Conservation (phyloP, 208 protist species). For the Trypanosoma theileri region DNA sequence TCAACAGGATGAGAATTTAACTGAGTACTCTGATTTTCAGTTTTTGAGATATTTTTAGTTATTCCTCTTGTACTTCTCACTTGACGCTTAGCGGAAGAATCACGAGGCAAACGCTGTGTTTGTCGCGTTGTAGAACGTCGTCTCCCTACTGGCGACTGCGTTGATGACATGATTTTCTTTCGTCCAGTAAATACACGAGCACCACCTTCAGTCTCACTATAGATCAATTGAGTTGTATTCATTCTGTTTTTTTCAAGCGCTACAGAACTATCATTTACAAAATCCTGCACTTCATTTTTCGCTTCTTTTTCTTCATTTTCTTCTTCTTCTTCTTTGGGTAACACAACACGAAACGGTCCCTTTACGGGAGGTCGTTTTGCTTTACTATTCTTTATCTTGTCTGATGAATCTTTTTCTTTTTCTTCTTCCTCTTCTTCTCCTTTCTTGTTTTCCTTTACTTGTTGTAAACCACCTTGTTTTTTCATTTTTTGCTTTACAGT, state of each 20-base stretch:
- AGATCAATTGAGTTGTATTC: not conserved
- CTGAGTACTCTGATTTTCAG: not conserved
- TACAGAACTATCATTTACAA: conserved; percentile 7
- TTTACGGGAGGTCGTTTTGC: not conserved
- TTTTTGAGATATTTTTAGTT: not conserved
- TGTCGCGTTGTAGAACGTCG: not conserved
- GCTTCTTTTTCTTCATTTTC: not conserved
- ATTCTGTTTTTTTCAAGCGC: conserved; percentile 9
- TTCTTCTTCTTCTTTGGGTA: conserved; percentile 12
- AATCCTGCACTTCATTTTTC: not conserved
- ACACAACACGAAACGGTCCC: conserved; percentile 26
- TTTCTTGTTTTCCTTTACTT: not conserved
- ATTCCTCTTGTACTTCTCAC: not conserved
- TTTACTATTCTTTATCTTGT: conserved; percentile 2
- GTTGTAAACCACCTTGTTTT: not conserved
- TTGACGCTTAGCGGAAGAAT: not conserved
- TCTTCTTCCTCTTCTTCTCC: not conserved
- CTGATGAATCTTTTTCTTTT: too few species aligned
- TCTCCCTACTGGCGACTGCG: not conserved
- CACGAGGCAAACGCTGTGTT: conserved; percentile 9
- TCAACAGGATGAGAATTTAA: not conserved
- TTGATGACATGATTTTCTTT: not conserved
- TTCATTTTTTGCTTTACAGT: not conserved
- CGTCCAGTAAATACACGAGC: not conserved
- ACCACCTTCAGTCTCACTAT: not conserved